These are phyloP conservation scores for Myochromella boudieri DNA, from an alignment of 768 basidiomycete genomes.

Conservation along the genomic window DNA sequence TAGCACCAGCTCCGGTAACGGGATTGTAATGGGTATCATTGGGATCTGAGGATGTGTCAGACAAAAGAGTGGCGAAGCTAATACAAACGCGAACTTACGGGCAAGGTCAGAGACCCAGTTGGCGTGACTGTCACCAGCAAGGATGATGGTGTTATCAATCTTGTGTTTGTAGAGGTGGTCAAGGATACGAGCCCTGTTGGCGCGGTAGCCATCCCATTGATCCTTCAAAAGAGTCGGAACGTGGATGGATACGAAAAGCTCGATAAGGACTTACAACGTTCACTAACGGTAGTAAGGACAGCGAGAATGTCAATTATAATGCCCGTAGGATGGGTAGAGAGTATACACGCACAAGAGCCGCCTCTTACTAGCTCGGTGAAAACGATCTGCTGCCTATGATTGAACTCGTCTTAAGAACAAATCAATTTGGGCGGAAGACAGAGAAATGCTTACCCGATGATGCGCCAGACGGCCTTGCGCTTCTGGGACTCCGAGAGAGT, in stretches of 20 bases:
- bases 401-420: background rate
- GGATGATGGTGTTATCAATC: conserved; percentile 53
- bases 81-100: conserved; percentile 31
- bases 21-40: conserved; percentile 55
- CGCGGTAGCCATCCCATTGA: conserved; percentile 60
- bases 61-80: too few relatives aligned
- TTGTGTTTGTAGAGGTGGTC: conserved; percentile 46
- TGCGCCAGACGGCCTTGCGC: conserved; percentile 54
- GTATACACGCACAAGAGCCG: conserved; percentile 32
- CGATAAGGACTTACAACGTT: background rate
- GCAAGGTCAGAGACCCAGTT: conserved; percentile 63
- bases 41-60: conserved; percentile 31
- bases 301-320: too few relatives aligned
- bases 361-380: conserved; percentile 47
- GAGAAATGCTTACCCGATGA: conserved; percentile 43
- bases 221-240: conserved; percentile 31
- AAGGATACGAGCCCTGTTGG: conserved; percentile 51
- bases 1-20: conserved; percentile 44
- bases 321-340: too few relatives aligned
- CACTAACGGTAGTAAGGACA: background rate
- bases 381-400: conserved; percentile 53
- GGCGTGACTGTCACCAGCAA: conserved; percentile 64
- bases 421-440: background rate
- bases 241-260: background rate
- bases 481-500: conserved; percentile 44